A percentile compares a stretch with the other conserved stretches of the same genome.
These are phyloP conservation scores for Isatis lusitanica DNA, from an alignment of 441 rosid genomes.

Conservation along the genomic window DNA sequence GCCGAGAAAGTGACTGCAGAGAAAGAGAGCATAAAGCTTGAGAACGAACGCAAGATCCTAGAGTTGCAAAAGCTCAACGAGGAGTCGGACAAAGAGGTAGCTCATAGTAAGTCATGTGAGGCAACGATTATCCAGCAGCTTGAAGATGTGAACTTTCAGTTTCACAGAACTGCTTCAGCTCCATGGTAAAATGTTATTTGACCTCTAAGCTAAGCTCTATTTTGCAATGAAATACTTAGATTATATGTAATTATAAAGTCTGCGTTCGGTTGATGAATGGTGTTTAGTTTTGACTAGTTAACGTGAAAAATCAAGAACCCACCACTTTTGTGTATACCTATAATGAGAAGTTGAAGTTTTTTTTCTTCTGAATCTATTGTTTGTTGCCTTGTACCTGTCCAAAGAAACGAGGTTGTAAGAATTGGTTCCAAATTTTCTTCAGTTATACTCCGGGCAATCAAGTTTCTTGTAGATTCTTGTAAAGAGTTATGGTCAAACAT, in stretches of 20 bases:
- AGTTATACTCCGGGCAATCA: too few relatives aligned
- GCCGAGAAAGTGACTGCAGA: constrained; percentile 35
- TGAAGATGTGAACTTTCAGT: background rate
- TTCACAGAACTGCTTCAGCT: background rate
- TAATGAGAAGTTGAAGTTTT: background rate
- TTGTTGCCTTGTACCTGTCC: background rate
- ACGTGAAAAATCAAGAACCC: background rate
- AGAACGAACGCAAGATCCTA: constrained; percentile 28
- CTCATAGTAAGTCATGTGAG: constrained; percentile 28
- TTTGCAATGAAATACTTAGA: background rate
- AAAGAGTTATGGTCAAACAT: too few relatives aligned
- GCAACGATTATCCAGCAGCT: constrained; percentile 16
- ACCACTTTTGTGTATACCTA: background rate
- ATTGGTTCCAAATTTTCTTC: too few relatives aligned
- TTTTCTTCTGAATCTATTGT: background rate
- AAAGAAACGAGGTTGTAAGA: background rate
- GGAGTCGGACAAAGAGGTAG: constrained; percentile 36
- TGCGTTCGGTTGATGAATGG: background rate
- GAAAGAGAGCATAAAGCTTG: constrained; percentile 34
- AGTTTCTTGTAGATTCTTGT: too few relatives aligned
- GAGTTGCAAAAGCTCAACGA: constrained; percentile 42
- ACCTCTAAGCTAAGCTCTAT: background rate
- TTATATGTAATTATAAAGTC: background rate
- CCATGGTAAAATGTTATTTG: background rate
- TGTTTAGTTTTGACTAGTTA: background rate